Conservation (phyloP, 139 green algal genomes). For the Tetradesmus obliquus region DNA sequence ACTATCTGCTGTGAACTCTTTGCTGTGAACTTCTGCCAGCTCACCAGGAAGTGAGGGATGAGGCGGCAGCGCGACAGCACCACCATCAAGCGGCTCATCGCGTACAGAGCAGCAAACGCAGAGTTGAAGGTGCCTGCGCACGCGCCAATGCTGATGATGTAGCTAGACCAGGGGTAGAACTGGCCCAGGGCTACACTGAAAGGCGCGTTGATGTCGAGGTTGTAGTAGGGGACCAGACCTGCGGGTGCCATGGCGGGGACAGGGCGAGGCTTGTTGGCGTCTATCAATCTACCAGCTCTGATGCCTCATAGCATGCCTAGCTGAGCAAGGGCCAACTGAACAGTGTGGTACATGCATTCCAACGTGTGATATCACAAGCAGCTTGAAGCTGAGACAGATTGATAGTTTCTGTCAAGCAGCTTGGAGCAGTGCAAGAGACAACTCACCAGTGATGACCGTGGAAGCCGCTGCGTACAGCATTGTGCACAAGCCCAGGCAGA, state of each 20-base stretch:
- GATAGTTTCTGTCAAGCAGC: too few species aligned
- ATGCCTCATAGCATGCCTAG: too few species aligned
- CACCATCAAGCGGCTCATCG: constrained; percentile 18
- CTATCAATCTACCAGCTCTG: too few species aligned
- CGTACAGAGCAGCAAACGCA: constrained; percentile 6
- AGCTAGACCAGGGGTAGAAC: constrained; percentile 3
- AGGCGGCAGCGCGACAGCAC: constrained; percentile 11
- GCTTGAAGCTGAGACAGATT: too few species aligned
- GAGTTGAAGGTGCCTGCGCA: constrained; percentile 25
- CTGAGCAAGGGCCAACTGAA: too few species aligned
- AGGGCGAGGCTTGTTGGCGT: background rate
- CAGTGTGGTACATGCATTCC: too few species aligned
- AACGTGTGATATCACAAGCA: too few species aligned
- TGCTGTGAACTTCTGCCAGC: background rate
- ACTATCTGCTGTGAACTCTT: too few species aligned
- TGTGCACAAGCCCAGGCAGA: constrained; percentile 19
- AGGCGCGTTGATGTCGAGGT: background rate
- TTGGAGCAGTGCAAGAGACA: background rate
- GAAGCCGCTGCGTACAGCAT: constrained; percentile 9
- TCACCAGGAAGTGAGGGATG: constrained; percentile 11
- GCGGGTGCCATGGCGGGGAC: background rate
- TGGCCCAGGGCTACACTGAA: constrained; percentile 21
- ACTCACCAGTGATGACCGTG: constrained; percentile 2
- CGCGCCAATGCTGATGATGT: constrained; percentile 19
- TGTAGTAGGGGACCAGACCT: background rate